Conservation (phyloP, 2,329 filamentous ascomycete genomes). For the Colletotrichum cordylinicola region DNA sequence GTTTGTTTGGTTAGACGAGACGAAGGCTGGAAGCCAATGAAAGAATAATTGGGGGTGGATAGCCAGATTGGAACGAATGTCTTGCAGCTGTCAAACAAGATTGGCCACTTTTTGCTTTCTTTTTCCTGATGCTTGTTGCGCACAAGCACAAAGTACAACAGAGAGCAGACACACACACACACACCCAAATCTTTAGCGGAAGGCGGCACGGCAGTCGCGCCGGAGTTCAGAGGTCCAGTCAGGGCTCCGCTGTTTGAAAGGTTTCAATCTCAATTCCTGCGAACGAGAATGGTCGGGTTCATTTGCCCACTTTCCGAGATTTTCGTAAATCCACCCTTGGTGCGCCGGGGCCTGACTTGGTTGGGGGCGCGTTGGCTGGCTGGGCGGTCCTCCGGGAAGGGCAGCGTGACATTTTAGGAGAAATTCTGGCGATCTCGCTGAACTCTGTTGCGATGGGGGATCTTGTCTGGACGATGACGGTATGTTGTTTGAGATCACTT, state of each 20-base stretch:
- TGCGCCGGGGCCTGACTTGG: not conserved
- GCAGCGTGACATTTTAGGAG: not conserved
- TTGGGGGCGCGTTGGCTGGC: not conserved
- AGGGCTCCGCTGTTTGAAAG: not conserved
- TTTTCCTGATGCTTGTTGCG: not conserved
- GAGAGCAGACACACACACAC: too few relatives aligned
- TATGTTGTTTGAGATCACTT: not conserved
- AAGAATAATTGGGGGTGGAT: not conserved
- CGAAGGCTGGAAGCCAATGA: not conserved
- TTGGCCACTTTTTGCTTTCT: not conserved
- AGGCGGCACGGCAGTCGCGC: not conserved
- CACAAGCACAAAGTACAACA: not conserved
- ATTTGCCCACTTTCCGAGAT: not conserved
- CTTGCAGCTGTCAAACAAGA: not conserved
- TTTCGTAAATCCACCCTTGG: not conserved
- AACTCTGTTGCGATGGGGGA: not conserved
- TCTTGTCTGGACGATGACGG: not conserved
- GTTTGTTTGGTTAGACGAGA: not conserved
- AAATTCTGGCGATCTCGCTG: not conserved
- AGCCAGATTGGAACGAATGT: not conserved
- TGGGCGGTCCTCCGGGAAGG: not conserved
- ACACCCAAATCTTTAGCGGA: not conserved
- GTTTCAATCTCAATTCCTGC: not conserved
- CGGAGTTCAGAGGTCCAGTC: not conserved
- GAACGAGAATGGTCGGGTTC: not conserved